A percentile compares a stretch with the other conserved stretches of the same genome.
Evolutionary conservation across 2,329 filamentous ascomycete species (phyloP).

Genomic region (Thielaviopsis ethacetica): DNA sequence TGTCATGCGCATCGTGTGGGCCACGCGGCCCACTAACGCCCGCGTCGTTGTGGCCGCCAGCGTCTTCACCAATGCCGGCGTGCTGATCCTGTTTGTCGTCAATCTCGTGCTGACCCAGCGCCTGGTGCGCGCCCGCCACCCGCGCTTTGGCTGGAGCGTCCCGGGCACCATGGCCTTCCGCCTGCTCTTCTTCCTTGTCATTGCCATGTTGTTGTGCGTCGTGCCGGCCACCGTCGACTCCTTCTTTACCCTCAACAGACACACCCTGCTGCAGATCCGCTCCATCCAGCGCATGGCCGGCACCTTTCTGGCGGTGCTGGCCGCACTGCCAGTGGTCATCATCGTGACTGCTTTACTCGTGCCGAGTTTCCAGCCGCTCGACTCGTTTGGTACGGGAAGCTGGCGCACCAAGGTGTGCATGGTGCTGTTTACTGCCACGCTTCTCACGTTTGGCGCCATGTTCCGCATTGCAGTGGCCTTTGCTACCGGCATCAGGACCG

Average conservation of each 20-base stretch:
- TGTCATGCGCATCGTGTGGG: conserved; percentile 36
- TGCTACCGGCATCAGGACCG: conserved; percentile 34
- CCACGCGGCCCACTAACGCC: conserved; percentile 23
- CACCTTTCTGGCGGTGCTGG: conserved; percentile 43
- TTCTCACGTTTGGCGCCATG: conserved; percentile 52
- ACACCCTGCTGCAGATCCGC: conserved; percentile 35
- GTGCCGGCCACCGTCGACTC: conserved; percentile 47
- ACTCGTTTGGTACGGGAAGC: conserved; percentile 22
- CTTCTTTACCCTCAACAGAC: conserved; percentile 46
- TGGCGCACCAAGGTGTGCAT: conserved; percentile 51
- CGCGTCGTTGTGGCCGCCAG: conserved; percentile 40
- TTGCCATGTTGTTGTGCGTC: conserved; percentile 45
- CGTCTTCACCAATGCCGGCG: conserved; percentile 58
- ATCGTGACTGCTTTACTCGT: conserved; percentile 33
- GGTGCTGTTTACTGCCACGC: conserved; percentile 37
- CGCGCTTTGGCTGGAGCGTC: conserved; percentile 51
- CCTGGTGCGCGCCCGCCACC: conserved; percentile 57
- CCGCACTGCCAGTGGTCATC: conserved; percentile 47
- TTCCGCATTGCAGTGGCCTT: conserved; percentile 50
- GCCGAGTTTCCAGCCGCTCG: conserved; percentile 7
- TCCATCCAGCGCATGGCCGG: conserved; percentile 50
- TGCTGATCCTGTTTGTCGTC: conserved; percentile 58
- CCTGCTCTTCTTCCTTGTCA: conserved; percentile 40
- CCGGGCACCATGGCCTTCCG: conserved; percentile 35
- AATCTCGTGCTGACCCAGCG: conserved; percentile 67